Evolutionary conservation across 805 yeast species (phyloP).

Genomic region (Myxozyma monticola): DNA sequence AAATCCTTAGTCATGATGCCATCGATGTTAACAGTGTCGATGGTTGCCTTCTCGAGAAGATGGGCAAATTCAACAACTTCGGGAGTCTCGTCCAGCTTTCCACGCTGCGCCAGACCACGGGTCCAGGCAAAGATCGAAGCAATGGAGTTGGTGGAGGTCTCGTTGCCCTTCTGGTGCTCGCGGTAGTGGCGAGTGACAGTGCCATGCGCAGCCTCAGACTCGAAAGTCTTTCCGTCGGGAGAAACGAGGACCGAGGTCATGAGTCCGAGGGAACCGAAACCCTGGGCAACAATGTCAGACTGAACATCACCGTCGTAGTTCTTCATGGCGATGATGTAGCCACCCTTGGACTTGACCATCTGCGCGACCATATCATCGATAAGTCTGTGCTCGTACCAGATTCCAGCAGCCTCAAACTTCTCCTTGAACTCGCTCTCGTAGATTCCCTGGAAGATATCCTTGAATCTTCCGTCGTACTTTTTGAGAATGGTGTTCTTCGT

Average conservation of each 20-base stretch:
- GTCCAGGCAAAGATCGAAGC: conserved; percentile 98
- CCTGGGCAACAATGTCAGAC: conserved; percentile 96
- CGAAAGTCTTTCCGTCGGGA: conserved; percentile 96
- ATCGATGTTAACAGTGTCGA: conserved; percentile 80
- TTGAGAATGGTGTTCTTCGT: conserved; percentile 95
- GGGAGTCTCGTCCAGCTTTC: conserved; percentile 81
- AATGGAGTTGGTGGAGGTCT: conserved; percentile 96
- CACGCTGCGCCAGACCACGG: conserved; percentile 90
- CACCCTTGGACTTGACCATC: conserved; percentile 95
- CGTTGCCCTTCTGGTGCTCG: conserved; percentile 94
- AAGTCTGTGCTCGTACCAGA: conserved; percentile 95
- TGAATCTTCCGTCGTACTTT: conserved; percentile 91
- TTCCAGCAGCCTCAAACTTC: conserved; percentile 73
- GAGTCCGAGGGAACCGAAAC: conserved; percentile 93
- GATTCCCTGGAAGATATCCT: conserved; percentile 84
- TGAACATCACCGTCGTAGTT: conserved; percentile 98
- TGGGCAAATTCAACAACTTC: conserved; percentile 81
- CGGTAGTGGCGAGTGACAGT: conserved; percentile 97
- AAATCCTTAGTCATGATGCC: conserved; percentile 95
- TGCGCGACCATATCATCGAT: conserved; percentile 99
- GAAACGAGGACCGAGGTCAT: conserved; percentile 97
- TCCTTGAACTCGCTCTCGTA: conserved; percentile 68
- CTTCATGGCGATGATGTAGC: conserved; percentile 92
- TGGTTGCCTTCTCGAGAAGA: conserved; percentile 74
- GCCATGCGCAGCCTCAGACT: conserved; percentile 98